Percentiles rank a stretch among this genome's conserved stretches.
Conservation (phyloP, 225 moss, liverwort and hornwort genomes). For the Marchantia paleacea region DNA sequence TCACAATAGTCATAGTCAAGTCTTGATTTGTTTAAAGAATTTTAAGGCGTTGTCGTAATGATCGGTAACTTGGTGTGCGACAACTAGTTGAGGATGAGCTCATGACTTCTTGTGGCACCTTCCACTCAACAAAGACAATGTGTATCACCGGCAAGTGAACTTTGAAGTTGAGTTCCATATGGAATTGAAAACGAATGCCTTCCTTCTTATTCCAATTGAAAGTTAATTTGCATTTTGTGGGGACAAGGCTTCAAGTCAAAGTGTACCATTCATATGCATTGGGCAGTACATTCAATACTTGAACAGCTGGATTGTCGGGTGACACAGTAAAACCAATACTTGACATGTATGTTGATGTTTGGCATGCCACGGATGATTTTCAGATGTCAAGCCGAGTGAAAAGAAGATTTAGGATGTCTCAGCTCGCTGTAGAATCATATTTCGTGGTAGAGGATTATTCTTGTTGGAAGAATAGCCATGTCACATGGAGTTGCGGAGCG, state of each 20-base stretch:
- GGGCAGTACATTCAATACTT: too few species aligned
- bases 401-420: conserved; percentile 10
- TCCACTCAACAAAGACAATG: neutral
- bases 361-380: neutral
- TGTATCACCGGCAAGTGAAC: neutral
- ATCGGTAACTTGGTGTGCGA: neutral
- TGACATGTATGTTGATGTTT: too few species aligned
- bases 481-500: neutral
- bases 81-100: neutral
- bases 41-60: neutral
- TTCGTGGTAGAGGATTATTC: conserved; percentile 1
- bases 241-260: neutral
- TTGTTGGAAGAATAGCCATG: too few species aligned
- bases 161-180: too few species aligned
- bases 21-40: neutral
- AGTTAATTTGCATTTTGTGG: too few species aligned
- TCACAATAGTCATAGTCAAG: neutral
- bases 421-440: neutral
- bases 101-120: neutral
- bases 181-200: neutral
- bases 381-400: neutral
- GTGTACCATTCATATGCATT: neutral
- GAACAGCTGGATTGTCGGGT: too few species aligned
- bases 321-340: too few species aligned
- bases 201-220: too few species aligned